Evolutionary conservation across 2,329 filamentous ascomycete genomes (phyloP).

Genomic region (Paecilomyces fulvus): DNA sequence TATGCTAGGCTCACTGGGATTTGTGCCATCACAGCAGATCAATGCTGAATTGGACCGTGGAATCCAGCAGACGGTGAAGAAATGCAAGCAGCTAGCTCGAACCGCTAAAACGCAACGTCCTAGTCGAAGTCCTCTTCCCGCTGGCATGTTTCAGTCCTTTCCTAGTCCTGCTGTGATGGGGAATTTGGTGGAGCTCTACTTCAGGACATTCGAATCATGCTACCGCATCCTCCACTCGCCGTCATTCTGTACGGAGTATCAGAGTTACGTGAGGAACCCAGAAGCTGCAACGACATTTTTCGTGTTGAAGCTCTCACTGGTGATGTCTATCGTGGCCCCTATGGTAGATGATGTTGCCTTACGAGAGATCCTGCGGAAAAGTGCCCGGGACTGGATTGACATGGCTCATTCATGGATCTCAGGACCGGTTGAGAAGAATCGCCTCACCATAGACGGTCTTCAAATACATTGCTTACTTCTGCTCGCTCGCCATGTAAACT

Average conservation of each 20-base stretch:
- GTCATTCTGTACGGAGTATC: constrained; percentile 19
- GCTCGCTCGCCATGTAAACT: constrained; percentile 26
- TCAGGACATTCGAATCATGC: constrained; percentile 18
- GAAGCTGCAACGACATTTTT: constrained; percentile 5
- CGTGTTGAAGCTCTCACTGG: constrained; percentile 14
- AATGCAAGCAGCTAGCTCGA: neutral
- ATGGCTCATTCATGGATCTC: constrained; percentile 50
- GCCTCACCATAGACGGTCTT: constrained; percentile 42
- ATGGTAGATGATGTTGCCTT: neutral
- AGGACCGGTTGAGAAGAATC: constrained; percentile 46
- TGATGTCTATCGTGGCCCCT: constrained; percentile 10
- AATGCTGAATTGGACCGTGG: neutral
- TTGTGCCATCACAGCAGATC: neutral
- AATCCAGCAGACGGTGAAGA: neutral
- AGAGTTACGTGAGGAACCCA: constrained; percentile 7
- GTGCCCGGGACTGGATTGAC: constrained; percentile 47
- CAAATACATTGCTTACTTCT: constrained; percentile 37
- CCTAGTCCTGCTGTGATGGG: neutral
- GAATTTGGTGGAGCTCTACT: constrained; percentile 13
- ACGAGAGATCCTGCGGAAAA: constrained; percentile 17
- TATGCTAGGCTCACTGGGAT: neutral
- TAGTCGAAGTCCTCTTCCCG: neutral
- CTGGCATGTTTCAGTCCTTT: neutral
- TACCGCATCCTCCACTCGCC: constrained; percentile 19
- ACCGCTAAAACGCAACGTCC: neutral